Conservation (phyloP, 257 asterid species). For the Ilex aquifolium region DNA sequence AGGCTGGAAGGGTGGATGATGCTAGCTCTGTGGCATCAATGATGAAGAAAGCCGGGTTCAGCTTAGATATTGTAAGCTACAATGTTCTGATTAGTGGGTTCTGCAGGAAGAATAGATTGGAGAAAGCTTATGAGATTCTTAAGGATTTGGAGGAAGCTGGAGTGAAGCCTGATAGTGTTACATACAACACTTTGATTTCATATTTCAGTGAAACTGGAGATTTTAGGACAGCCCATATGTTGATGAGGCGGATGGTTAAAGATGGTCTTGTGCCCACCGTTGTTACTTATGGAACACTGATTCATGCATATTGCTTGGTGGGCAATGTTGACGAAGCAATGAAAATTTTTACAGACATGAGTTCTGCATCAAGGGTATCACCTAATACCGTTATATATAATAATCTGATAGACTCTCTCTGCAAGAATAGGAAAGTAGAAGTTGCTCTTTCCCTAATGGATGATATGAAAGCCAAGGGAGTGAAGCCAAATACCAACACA, state of each 20-base stretch:
- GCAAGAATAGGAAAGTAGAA: slow-evolving; percentile 63
- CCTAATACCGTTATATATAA: slow-evolving; percentile 69
- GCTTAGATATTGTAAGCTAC: slow-evolving; percentile 51
- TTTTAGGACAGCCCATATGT: slow-evolving; percentile 34
- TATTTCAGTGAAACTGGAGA: slow-evolving; percentile 54
- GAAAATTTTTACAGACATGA: slow-evolving; percentile 51
- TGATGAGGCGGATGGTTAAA: slow-evolving; percentile 45
- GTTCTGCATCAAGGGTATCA: slow-evolving; percentile 32
- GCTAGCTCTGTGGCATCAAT: slow-evolving; percentile 40
- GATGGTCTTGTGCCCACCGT: slow-evolving; percentile 58
- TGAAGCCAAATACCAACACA: slow-evolving; percentile 58
- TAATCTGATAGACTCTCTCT: slow-evolving; percentile 51
- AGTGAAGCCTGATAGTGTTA: slow-evolving; percentile 60
- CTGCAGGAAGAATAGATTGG: slow-evolving; percentile 58
- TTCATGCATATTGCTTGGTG: slow-evolving; percentile 52
- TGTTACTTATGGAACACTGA: slow-evolving; percentile 73
- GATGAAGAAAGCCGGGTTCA: slow-evolving; percentile 66
- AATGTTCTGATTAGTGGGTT: slow-evolving; percentile 70
- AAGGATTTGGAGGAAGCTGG: slow-evolving; percentile 54
- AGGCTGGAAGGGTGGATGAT: slow-evolving; percentile 65
- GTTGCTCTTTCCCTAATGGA: slow-evolving; percentile 53
- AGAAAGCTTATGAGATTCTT: slow-evolving; percentile 47
- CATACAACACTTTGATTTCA: slow-evolving; percentile 74
- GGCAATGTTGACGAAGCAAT: slow-evolving; percentile 49
- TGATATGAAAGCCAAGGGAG: slow-evolving; percentile 59